Percentiles rank a stretch among this genome's conserved stretches.
phyloP scores from a whole-genome alignment of 1,139 yeast genomes.

The Blastobotrys malaysiensis region DNA sequence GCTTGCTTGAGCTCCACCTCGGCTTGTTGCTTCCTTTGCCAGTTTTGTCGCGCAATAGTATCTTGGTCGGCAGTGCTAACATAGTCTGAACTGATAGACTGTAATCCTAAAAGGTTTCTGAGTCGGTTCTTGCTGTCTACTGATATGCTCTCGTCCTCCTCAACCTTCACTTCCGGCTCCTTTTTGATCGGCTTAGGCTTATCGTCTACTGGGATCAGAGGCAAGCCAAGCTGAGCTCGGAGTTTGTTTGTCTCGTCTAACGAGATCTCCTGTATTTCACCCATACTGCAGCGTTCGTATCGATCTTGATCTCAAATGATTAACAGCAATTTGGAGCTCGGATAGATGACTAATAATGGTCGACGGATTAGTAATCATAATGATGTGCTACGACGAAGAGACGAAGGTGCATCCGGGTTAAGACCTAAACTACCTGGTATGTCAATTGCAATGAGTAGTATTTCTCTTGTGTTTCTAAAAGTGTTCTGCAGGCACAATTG shows the following conservation, averaged over 20 bases:
- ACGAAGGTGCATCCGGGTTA: too few species aligned
- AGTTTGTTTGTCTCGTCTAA: slow-evolving; percentile 36
- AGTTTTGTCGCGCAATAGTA: slow-evolving; percentile 30
- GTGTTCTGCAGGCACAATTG: too few species aligned
- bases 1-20: slow-evolving; percentile 18
- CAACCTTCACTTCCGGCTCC: neutral
- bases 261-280: slow-evolving; percentile 19
- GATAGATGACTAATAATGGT: neutral
- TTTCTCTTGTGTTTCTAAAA: too few species aligned
- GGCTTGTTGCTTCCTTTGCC: slow-evolving; percentile 26
- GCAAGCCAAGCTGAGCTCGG: slow-evolving; percentile 34
- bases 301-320: neutral
- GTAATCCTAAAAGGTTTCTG: slow-evolving; percentile 33
- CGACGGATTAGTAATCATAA: too few species aligned
- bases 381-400: too few species aligned
- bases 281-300: slow-evolving; percentile 2
- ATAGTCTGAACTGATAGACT: slow-evolving; percentile 25
- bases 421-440: too few species aligned
- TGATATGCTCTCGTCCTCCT: slow-evolving; percentile 18
- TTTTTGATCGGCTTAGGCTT: slow-evolving; percentile 1
- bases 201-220: slow-evolving; percentile 30
- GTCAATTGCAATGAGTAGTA: too few species aligned
- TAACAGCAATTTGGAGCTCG: neutral
- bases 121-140: slow-evolving; percentile 36
- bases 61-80: slow-evolving; percentile 24